Conservation (phyloP, 371 early-diverging fungal genomes). For the Rhizopus sp. region DNA sequence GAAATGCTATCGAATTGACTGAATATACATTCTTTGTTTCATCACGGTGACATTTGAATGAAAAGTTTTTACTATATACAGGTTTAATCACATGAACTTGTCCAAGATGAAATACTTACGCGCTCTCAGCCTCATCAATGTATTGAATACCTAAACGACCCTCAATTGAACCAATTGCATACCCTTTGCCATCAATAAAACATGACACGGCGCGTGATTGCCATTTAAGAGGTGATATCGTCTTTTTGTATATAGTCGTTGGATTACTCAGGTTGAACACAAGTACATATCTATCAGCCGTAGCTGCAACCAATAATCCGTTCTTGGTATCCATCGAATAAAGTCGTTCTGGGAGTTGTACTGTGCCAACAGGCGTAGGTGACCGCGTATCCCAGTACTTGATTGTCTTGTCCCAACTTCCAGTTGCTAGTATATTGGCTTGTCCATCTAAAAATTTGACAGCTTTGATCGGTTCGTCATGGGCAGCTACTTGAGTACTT, state of each 20-base stretch:
- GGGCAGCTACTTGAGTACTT: constrained; percentile 73
- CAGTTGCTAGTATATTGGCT: constrained; percentile 78
- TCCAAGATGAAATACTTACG: constrained; percentile 38
- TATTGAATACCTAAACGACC: constrained; percentile 92
- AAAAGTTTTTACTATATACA: constrained; percentile 66
- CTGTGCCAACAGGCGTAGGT: constrained; percentile 71
- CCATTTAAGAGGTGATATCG: constrained; percentile 66
- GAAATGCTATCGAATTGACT: constrained; percentile 83
- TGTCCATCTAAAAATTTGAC: constrained; percentile 72
- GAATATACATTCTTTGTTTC: constrained; percentile 72
- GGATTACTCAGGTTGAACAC: constrained; percentile 85
- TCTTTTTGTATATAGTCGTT: constrained; percentile 61
- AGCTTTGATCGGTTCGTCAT: constrained; percentile 78
- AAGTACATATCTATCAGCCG: constrained; percentile 58
- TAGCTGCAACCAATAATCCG: constrained; percentile 33
- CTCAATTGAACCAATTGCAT: constrained; percentile 88
- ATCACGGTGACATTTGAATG: constrained; percentile 94
- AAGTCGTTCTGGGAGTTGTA: constrained; percentile 81
- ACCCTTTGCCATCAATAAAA: constrained; percentile 81
- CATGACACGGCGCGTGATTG: constrained; percentile 83
- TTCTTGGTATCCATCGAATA: constrained; percentile 84
- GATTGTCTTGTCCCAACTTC: constrained; percentile 94
- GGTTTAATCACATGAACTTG: constrained; percentile 4
- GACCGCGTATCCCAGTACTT: constrained; percentile 92
- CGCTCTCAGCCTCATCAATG: constrained; percentile 72